These are phyloP conservation scores for Monosporozyma yasuniensis DNA, from an alignment of 805 yeast species.

Conservation along the genomic window DNA sequence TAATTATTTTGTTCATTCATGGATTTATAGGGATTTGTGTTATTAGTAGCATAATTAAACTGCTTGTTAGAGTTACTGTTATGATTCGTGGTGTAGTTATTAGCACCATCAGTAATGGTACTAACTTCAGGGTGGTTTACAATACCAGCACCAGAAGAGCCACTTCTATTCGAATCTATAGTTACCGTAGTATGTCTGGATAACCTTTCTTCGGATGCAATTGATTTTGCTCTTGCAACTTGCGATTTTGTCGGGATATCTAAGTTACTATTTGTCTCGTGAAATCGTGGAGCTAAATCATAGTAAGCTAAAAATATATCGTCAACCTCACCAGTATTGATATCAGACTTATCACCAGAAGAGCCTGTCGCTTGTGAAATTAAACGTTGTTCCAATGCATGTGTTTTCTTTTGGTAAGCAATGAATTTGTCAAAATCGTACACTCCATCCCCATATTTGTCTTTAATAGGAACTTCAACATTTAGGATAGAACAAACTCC, in stretches of 20 bases:
- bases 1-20: not conserved
- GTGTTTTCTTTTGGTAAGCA: conserved; percentile 36
- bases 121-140: conserved; percentile 2
- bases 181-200: conserved; percentile 5
- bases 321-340: conserved; percentile 10
- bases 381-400: conserved; percentile 23
- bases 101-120: conserved; percentile 11
- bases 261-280: not conserved
- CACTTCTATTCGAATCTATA: conserved; percentile 3
- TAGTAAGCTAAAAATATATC: conserved; percentile 21
- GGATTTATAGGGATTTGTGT: not conserved
- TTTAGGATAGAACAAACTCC: conserved; percentile 56
- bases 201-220: conserved; percentile 3
- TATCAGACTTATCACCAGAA: conserved; percentile 5
- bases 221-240: conserved; percentile 2
- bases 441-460: conserved; percentile 39
- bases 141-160: not conserved
- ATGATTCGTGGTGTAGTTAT: conserved; percentile 2
- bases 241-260: too few species aligned
- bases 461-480: conserved; percentile 42
- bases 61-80: not conserved
- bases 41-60: not conserved
- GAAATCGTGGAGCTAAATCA: conserved; percentile 19
- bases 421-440: conserved; percentile 50
- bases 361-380: not conserved